Percentiles rank a stretch among this genome's conserved stretches.
Evolutionary conservation across 1,284 basidiomycete genomes (phyloP).

Genomic region (Pyrrhoderma noxium): DNA sequence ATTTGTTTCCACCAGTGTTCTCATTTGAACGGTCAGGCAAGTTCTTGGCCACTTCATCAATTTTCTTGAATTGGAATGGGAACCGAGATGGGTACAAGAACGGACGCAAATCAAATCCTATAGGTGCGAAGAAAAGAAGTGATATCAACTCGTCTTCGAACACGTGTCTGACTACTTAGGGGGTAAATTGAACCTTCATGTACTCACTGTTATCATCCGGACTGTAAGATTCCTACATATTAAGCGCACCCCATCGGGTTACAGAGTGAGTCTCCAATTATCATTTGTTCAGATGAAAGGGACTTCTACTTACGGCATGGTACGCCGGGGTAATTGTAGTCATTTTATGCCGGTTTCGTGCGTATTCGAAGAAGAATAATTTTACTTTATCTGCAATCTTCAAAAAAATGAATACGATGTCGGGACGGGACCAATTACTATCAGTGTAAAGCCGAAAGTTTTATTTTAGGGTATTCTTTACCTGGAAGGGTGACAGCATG

Average conservation of each 20-base stretch:
- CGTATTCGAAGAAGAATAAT: conserved; percentile 95
- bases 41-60: conserved; percentile 73
- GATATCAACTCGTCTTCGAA: background rate
- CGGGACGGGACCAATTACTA: background rate
- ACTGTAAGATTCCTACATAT: conserved; percentile 79
- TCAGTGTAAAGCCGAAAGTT: background rate
- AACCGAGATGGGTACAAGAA: conserved; percentile 95
- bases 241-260: conserved; percentile 5
- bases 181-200: background rate
- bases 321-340: conserved; percentile 96
- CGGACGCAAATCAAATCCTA: conserved; percentile 91
- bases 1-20: background rate
- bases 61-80: conserved; percentile 94
- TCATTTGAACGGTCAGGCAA: conserved; percentile 56
- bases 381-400: conserved; percentile 98
- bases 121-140: background rate
- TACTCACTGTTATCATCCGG: conserved; percentile 90
- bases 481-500: conserved; percentile 72
- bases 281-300: background rate
- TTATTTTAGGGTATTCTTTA: conserved; percentile 27
- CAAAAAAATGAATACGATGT: conserved; percentile 5
- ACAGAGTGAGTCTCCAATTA: conserved; percentile 1
- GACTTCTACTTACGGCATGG: conserved; percentile 66
- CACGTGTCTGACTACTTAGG: background rate
- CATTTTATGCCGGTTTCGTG: conserved; percentile 98